Evolutionary conservation across 352 stramenopile species (phyloP), one percentile per base, ranked within the genome.

Genomic region (Phytophthora meadii): DNA sequence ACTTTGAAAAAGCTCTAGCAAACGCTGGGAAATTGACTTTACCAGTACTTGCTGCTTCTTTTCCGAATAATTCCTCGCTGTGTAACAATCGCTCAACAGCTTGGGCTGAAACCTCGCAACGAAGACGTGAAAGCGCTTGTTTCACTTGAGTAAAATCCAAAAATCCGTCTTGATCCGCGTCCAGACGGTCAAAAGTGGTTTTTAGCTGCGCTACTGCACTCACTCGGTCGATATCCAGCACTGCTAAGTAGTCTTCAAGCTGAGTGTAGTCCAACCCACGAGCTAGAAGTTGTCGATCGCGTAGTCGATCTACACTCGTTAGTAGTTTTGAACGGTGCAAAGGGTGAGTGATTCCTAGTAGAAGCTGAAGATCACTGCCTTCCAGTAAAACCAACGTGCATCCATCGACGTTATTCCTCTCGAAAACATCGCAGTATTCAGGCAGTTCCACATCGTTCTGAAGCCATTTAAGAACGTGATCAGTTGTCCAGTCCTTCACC

Each of bases 191-290:
- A 30, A 94, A 94, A 5, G 79, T 88, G 4, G 65, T 68, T 57
- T 93, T 93, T 40, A 94, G 73, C 37, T 83, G 70, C 0, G 79
- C 82, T 7, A 93, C 76, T 14, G 89, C 72, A 8, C 80, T 77
- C 28, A 93, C 74, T 3, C 82, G 79, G 49, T 93, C 85, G 15
- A 70, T 74, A 41, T 92, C 85, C 9, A 93, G 68, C 14, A 93
- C 77, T 0, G 82, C 79, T 15, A 93, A 53, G 52, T 93, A 93
- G 58, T 94, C 84, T 63, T 88, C 54, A 25, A 94, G 68, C 50
- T 94, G 83, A 1, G 70, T 79, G 51, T 88, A 92, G 67, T 89
- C 81, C 14, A 92, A 55, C 0, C 82, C 82, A 36, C 87, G 74
- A 40, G 75, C 67, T 2, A 92, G 58, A 25, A 90, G 59, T 41